A percentile compares a stretch with the other conserved stretches of the same genome.
These are phyloP conservation scores for Alternaria hordeiaustralica DNA, from an alignment of 2,329 filamentous ascomycete genomes.

Conservation along the genomic window DNA sequence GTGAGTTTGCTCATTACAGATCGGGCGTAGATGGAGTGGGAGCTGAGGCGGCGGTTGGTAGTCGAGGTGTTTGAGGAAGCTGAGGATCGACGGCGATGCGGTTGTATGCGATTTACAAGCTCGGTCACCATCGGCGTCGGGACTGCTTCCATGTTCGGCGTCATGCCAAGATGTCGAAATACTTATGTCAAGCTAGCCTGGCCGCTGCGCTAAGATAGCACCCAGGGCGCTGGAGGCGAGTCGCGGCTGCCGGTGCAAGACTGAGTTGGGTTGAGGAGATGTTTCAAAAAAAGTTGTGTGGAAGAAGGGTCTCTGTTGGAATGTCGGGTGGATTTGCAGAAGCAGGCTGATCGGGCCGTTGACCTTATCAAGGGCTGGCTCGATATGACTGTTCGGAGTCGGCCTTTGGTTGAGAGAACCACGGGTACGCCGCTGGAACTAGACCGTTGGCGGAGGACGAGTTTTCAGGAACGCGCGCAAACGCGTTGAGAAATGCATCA, in stretches of 20 bases:
- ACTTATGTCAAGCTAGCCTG: slow-evolving; percentile 3
- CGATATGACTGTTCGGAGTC: slow-evolving; percentile 9
- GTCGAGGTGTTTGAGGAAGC: slow-evolving; percentile 15
- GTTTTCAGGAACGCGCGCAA: slow-evolving; percentile 16
- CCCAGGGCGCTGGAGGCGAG: neutral
- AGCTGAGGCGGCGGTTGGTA: slow-evolving; percentile 44
- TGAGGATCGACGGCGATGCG: slow-evolving; percentile 29
- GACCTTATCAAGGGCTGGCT: neutral
- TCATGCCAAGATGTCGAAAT: slow-evolving; percentile 11
- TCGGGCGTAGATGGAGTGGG: slow-evolving; percentile 59
- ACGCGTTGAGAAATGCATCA: slow-evolving; percentile 5
- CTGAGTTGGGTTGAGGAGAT: neutral
- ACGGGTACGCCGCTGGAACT: slow-evolving; percentile 13
- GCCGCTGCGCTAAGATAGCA: slow-evolving; percentile 4
- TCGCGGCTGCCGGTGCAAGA: neutral
- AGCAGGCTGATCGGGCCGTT: neutral
- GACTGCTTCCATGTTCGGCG: slow-evolving; percentile 20
- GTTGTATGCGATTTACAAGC: slow-evolving; percentile 17
- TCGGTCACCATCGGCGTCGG: slow-evolving; percentile 23
- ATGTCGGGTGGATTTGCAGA: neutral
- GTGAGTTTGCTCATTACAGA: slow-evolving; percentile 56
- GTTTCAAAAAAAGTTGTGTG: neutral
- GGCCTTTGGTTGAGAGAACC: slow-evolving; percentile 4
- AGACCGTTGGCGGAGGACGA: slow-evolving; percentile 5
- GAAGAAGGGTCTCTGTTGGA: neutral